Base-by-base conservation (phyloP, 2,329 filamentous ascomycete species). In the Eurotiales sp. region DNA sequence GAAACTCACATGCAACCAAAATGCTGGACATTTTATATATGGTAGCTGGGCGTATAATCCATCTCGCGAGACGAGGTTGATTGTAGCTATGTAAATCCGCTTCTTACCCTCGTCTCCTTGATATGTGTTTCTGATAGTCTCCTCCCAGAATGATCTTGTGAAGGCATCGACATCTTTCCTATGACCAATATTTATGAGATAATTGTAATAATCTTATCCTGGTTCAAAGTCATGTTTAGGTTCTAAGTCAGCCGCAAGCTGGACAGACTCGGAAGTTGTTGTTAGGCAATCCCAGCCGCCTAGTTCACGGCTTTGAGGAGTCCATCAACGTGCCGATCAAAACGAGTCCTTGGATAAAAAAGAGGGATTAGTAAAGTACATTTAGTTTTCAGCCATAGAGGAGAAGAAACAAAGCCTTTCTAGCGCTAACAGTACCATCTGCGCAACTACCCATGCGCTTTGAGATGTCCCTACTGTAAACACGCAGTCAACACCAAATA, bases 311-410 rank as follows among this genome's bases (percentile, higher is more conserved):
- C 69, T 72, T 19, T 67, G 61, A 8, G 67, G 58, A 70, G 62
- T 77, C 74, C 57, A 78, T 63, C 8, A 72, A 76, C 12, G 74
- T 76, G 27, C 75, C 75, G 3, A 78, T 65, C 0, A 73, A 71
- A 22, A 78, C 66, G 46, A 77, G 70, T 15, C 76, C 76, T 40
- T 64, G 60, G 52, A 78, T 73, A 21, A 23, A 30, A 19, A 22
- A 14, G 29, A 12, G 12, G 10, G 10, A 32, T 8, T 12, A 32
- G n/a, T n/a, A n/a, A n/a, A n/a, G n/a, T n/a, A n/a, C n/a, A n/a
- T n/a, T n/a, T n/a, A n/a, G n/a, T n/a, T n/a, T n/a, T n/a, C n/a
- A n/a, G n/a, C n/a, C n/a, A n/a, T n/a, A n/a, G 10, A 12, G 29
- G 3, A 3, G 10, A 12, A 8, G 12, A 41, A n/a, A 25, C n/a